These are phyloP conservation scores for Botrytis pseudocinerea DNA, from an alignment of 2,329 filamentous ascomycete genomes.

Conservation along the genomic window DNA sequence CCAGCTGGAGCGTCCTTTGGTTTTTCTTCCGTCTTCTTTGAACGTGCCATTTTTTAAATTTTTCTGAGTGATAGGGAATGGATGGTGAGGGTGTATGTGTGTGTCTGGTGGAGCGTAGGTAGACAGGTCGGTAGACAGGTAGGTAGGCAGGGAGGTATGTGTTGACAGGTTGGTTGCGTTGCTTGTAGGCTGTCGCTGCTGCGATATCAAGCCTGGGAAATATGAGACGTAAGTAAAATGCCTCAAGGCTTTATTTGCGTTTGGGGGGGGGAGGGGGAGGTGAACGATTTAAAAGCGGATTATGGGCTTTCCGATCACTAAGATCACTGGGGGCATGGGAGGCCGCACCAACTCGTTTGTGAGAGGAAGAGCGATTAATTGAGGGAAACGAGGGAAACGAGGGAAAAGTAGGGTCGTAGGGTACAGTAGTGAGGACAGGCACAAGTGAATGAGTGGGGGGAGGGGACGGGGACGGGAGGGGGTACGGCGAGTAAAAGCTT, in stretches of 20 bases:
- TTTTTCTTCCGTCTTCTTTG: slow-evolving; percentile 44
- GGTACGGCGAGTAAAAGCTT: neutral
- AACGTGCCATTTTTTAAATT: slow-evolving; percentile 42
- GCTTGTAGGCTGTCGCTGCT: slow-evolving; percentile 6
- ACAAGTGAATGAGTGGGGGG: neutral
- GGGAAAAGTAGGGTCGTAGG: no score
- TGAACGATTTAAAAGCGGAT: neutral
- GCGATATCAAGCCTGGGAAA: neutral
- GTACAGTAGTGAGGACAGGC: neutral
- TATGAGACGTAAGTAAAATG: neutral
- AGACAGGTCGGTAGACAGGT: no score
- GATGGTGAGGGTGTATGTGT: neutral
- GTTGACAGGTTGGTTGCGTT: neutral
- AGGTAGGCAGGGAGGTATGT: no score
- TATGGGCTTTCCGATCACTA: slow-evolving; percentile 11
- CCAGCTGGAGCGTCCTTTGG: slow-evolving; percentile 24
- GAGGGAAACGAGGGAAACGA: no score
- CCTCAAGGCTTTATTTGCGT: neutral
- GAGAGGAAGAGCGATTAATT: no score
- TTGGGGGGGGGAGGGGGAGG: neutral
- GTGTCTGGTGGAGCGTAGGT: neutral
- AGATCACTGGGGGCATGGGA: slow-evolving; percentile 2
- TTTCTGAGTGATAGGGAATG: slow-evolving; percentile 10
- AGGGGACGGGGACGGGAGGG: neutral
- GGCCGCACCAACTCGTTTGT: slow-evolving; percentile 5